Percentiles rank a stretch among this genome's conserved stretches.
phyloP scores from a whole-genome alignment of 2,329 filamentous ascomycete genomes.

The Chrysosporium queenslandicum region DNA sequence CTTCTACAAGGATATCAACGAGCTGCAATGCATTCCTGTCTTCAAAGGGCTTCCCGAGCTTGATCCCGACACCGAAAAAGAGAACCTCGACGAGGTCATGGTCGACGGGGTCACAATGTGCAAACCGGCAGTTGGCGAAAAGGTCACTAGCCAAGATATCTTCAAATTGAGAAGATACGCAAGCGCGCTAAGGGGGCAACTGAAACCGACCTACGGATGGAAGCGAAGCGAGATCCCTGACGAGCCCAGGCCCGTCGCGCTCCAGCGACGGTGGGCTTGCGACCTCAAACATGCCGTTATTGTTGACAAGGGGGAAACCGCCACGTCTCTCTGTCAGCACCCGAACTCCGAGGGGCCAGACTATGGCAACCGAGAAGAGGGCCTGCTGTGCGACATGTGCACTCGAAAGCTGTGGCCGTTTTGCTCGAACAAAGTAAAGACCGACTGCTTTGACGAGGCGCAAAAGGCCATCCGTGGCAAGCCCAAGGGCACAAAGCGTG shows the following conservation, averaged over 20 bases:
- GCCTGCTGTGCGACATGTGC: constrained; percentile 8
- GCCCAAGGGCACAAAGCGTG: no score
- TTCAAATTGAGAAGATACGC: not conserved
- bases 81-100: constrained; percentile 12
- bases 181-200: not conserved
- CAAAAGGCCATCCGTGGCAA: not conserved
- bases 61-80: constrained; percentile 21
- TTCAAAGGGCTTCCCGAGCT: constrained; percentile 23
- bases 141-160: not conserved
- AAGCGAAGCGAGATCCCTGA: not conserved
- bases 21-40: constrained; percentile 20
- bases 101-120: not conserved
- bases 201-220: not conserved
- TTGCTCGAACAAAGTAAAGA: not conserved
- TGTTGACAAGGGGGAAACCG: not conserved
- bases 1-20: constrained; percentile 15
- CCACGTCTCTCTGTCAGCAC: not conserved
- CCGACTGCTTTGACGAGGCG: not conserved
- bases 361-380: not conserved
- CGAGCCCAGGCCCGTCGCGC: not conserved
- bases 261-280: not conserved
- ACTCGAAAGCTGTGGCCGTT: not conserved
- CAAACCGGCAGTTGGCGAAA: not conserved
- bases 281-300: constrained; percentile 13
- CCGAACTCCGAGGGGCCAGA: constrained; percentile 1